Evolutionary conservation across 345 rosid genomes (phyloP).

Genomic region (Eucalyptus guilfoylei): DNA sequence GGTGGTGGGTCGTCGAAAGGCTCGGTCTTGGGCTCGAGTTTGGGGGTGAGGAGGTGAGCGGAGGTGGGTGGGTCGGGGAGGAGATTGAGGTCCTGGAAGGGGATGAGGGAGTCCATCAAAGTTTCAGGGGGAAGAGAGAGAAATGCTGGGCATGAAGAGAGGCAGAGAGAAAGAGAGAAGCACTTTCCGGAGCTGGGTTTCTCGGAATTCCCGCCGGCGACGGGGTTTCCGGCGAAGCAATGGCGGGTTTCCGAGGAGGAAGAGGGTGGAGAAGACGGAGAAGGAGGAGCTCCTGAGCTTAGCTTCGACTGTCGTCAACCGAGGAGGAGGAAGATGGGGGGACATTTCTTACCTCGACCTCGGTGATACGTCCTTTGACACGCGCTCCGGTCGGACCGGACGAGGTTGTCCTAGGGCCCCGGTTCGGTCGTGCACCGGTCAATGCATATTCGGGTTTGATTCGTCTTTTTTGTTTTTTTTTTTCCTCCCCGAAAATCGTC

Average conservation of each 20-base stretch:
- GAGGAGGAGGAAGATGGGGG: background rate
- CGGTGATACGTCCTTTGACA: background rate
- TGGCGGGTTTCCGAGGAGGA: background rate
- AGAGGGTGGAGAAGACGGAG: background rate
- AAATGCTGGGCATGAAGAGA: background rate
- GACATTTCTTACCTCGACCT: background rate
- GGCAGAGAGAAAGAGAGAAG: background rate
- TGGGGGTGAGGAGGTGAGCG: conserved; percentile 3
- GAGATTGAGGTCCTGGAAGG: conserved; percentile 56
- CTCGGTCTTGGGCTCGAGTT: conserved; percentile 39
- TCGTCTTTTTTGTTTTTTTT: background rate
- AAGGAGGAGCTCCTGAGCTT: background rate
- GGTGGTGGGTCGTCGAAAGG: conserved; percentile 30
- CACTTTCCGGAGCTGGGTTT: background rate
- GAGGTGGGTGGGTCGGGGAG: conserved; percentile 4
- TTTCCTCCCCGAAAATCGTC: too few species aligned
- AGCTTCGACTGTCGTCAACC: background rate
- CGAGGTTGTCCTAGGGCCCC: background rate
- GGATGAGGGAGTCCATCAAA: conserved; percentile 32
- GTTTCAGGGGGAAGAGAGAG: background rate
- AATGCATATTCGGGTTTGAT: background rate
- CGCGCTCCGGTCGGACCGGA: background rate
- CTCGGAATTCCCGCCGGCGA: background rate
- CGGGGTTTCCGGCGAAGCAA: background rate
- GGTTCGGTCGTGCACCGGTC: background rate